Base-by-base conservation (phyloP, 1,284 basidiomycete species). In the Violaceomyces palustris region DNA sequence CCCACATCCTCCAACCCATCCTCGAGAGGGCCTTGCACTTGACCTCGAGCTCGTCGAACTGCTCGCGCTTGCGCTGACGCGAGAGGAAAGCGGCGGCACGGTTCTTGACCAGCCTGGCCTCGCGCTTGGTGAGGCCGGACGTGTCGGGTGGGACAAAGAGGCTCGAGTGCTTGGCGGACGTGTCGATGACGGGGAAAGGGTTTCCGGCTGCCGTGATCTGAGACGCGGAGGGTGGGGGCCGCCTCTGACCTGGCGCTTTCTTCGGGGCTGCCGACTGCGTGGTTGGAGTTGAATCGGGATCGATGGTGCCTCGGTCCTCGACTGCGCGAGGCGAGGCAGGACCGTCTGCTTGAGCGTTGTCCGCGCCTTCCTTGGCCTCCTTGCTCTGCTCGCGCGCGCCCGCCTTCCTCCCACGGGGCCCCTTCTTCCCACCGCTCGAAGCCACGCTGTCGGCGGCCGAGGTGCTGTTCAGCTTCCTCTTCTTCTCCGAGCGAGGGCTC, bases 31-130 rank as follows among this genome's bases (percentile, higher is more conserved):
- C 50, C 22, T 56, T 59, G 47, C 78, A 80, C 77, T 78, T 88
- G 85, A 84, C 75, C 78, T 90, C 87, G 83, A 91, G 88, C 69
- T 75, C 79, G 75, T 91, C 88, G 67, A 89, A 91, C 76, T 91
- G 88, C 76, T 91, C 88, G 50, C 88, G 83, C 76, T 91, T 91
- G 65, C 88, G 80, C 75, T 91, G 88, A 68, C 88, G 79, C 73
- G 83, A 86, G 64, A 91, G 82, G 77, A 91, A 91, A 42, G 88
- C 88, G 8, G 88, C 88, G 11, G 88, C 88, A 43, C 88, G 81
- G 77, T 91, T 91, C 79, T 91, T 91, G 49, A 91, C 86, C 12
- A 91, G 80, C 42, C 88, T 82, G 39, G 88, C 88, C 75, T 91
- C 88, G 46, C 87, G 84, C 75, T 91, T 91, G 78, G 80, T 84